These are phyloP conservation scores for Thermochaetoides dissita DNA, from an alignment of 2,329 filamentous ascomycete species.

Conservation along the genomic window DNA sequence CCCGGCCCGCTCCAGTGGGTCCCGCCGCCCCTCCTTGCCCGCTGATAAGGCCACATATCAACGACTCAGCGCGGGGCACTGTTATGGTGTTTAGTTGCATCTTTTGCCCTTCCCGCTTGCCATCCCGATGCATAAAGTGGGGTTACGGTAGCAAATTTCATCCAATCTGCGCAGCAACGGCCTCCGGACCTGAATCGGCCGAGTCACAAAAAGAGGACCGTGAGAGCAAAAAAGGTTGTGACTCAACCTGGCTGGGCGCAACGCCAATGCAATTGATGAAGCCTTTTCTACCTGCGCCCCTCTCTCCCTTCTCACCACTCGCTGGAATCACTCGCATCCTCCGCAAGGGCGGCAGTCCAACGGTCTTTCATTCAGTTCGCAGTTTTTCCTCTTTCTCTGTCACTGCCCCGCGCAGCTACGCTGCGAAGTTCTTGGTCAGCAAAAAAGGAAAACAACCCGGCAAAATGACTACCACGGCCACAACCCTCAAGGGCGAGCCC, in stretches of 20 bases:
- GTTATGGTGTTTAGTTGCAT: slow-evolving; percentile 14
- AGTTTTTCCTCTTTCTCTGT: slow-evolving; percentile 8
- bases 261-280: slow-evolving; percentile 16
- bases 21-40: slow-evolving; percentile 2
- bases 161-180: slow-evolving; percentile 9
- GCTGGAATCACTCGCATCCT: slow-evolving; percentile 13
- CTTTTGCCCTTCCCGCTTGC: slow-evolving; percentile 4
- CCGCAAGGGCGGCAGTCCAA: slow-evolving; percentile 5
- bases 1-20: slow-evolving; percentile 3
- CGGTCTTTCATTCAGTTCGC: slow-evolving; percentile 8
- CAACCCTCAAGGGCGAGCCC: slow-evolving; percentile 77
- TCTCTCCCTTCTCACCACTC: slow-evolving; percentile 14
- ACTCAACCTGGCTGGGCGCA: slow-evolving; percentile 16
- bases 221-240: slow-evolving; percentile 11
- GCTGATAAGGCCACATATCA: neutral
- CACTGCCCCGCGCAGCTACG: slow-evolving; percentile 12
- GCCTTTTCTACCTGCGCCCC: slow-evolving; percentile 10
- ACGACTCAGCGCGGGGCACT: slow-evolving; percentile 6
- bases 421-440: neutral
- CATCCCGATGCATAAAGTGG: slow-evolving; percentile 2
- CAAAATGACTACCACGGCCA: slow-evolving; percentile 40
- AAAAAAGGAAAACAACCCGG: slow-evolving; percentile 4
- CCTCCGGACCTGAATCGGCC: slow-evolving; percentile 8
- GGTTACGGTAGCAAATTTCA: slow-evolving; percentile 6
- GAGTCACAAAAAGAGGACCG: slow-evolving; percentile 9